phyloP scores from a whole-genome alignment of 345 rosid species.

The Euphorbia peplus region DNA sequence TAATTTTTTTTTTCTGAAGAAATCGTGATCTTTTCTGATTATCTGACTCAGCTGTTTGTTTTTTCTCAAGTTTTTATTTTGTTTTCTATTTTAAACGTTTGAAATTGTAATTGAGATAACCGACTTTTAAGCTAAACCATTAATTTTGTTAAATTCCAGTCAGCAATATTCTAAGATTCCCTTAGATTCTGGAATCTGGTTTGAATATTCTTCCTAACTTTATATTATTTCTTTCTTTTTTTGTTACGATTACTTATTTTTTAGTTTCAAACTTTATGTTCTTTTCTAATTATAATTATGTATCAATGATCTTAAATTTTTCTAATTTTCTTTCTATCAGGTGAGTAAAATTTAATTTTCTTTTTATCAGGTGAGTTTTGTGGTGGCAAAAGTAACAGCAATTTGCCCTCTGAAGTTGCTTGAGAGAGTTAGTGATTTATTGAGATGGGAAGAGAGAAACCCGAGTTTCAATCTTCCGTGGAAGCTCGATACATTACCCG shows the following conservation, averaged over 20 bases:
- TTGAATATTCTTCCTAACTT: no score
- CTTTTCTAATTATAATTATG: background rate
- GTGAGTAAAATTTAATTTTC: constrained; percentile 35
- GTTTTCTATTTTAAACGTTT: background rate
- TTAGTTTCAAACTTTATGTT: background rate
- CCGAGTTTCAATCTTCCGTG: constrained; percentile 63
- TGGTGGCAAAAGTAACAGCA: constrained; percentile 69
- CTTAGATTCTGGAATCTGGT: no score
- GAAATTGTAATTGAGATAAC: no score
- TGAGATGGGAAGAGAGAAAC: constrained; percentile 73
- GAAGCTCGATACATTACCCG: constrained; percentile 58
- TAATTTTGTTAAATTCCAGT: background rate
- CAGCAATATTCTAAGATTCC: background rate
- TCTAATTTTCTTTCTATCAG: constrained; percentile 30
- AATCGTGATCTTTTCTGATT: background rate
- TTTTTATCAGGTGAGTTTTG: constrained; percentile 61
- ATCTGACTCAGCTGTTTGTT: background rate
- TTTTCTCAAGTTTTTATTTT: background rate
- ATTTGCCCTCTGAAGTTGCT: constrained; percentile 66
- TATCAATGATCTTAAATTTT: background rate
- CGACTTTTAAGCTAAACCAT: background rate
- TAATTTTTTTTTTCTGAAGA: background rate
- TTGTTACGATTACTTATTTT: no score
- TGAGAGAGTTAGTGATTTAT: constrained; percentile 62
- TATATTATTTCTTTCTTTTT: no score